Evolutionary conservation across 495 filamentous ascomycete genomes (phyloP).

Genomic region (Xylaria sp.): DNA sequence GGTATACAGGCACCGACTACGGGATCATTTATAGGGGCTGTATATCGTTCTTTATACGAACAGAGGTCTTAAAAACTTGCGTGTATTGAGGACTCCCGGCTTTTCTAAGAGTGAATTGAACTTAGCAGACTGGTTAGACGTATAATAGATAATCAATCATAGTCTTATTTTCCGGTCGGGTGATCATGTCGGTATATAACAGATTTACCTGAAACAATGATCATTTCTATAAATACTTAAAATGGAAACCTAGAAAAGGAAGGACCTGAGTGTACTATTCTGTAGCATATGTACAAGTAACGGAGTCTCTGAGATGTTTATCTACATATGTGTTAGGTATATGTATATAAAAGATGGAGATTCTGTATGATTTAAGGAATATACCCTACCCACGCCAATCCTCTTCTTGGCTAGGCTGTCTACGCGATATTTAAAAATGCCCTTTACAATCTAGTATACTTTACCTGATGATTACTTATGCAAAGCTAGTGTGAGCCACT

Average conservation of each 20-base stretch:
- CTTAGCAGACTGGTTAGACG: background rate
- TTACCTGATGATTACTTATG: background rate
- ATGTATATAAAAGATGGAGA: too few species aligned
- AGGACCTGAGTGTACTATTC: too few species aligned
- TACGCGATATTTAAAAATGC: background rate
- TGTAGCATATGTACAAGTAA: too few species aligned
- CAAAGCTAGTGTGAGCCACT: background rate
- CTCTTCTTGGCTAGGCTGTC: rapidly evolving
- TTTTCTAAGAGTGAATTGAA: background rate
- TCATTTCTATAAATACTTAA: too few species aligned
- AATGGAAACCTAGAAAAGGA: too few species aligned
- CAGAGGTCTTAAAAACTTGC: background rate
- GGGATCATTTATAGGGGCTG: slow-evolving; percentile 25
- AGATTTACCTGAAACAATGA: background rate
- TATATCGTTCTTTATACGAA: too few species aligned
- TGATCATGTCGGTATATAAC: too few species aligned
- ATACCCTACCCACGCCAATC: too few species aligned
- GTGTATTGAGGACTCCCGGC: background rate
- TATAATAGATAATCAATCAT: background rate
- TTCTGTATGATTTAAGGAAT: too few species aligned
- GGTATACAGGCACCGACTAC: slow-evolving; percentile 23
- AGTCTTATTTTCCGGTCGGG: too few species aligned
- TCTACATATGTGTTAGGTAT: too few species aligned
- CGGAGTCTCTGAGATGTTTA: too few species aligned
- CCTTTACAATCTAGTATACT: background rate